Base-by-base conservation (phyloP, 1,284 basidiomycete species). In the Hemileccinum hortonii region DNA sequence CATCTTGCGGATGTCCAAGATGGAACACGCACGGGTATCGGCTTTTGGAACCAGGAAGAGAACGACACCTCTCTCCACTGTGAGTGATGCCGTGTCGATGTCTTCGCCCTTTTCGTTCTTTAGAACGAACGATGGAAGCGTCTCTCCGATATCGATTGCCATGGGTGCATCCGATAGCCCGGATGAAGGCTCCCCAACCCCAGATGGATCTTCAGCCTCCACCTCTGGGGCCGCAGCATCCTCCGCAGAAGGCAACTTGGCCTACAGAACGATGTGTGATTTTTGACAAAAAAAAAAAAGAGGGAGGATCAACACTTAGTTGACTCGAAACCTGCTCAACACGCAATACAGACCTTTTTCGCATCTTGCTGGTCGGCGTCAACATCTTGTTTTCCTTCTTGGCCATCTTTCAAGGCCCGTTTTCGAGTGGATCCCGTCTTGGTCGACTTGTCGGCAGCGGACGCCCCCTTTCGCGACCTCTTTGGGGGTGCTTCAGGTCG, bases 31-130 rank as follows among this genome's bases (percentile, higher is more conserved):
- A 90, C 90, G 84, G 18, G 90, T 92, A 71, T 91, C 86, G n/a
- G 90, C 90, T 69, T 87, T 90, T 44, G 88, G 88, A 4, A 92
- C 82, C 10, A 93, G 74, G 77, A 96, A 95, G 56, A 96, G 69
- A 30, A 96, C 81, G 6, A 90, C 79, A 2, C 92, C 92, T 63
- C 85, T 84, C 56, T 90, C 85, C 15, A 74, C 74, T 4, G 83
- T 73, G 42, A 91, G 71, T 4, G 73, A 76, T 24, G 78, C 70
- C n/a, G 87, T 73, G 54, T 88, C 78, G 29, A 90, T 68, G 51
- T 91, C 87, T 58, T 87, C 83, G 47, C 75, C 87, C 66, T 85
- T 84, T 69, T 91, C 87, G 67, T 90, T 87, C 73, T 92, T 86
- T 55, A 98, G 74, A 3, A 75, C 81, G 55, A 95, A 64, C 4